Base-by-base conservation (phyloP, 1,284 basidiomycete species). In the Phlebopus sp. region DNA sequence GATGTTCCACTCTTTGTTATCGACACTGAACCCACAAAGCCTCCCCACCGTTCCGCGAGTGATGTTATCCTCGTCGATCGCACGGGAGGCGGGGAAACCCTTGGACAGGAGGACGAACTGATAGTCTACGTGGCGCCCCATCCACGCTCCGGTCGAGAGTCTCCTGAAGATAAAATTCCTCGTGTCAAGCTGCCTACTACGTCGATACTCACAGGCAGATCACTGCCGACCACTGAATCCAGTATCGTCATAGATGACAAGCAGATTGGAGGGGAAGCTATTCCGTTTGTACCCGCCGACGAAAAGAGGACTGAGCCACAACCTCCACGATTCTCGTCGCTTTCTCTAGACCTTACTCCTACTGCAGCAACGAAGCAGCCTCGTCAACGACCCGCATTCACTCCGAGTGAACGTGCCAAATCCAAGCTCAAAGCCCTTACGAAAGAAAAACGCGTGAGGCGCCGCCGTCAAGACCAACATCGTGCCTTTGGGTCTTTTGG, bases 61-160 rank as follows among this genome's bases (percentile, higher is more conserved):
- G 62, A 68, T 3, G 42, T 44, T 37, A 59, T 67, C 18, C 59
- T 66, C 29, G 40, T 63, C 34, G 56, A 66, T 39, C 49, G 56
- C 17, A 30, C 34, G 9, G 54, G 53, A 1, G 41, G 47, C n/a
- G 54, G 47, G 0, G 50, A 47, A 23, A 46, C 36, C 1, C 59
- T 66, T n/a, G 64, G 62, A 0, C 69, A 71, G 40, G 75, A 78
- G 4, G 80, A 81, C 25, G 80, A 82, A 49, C 55, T 71, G 1
- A 82, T 83, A 41, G 79, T 83, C 13, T 83, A 83, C 54, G 76
- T 75, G n/a, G 80, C 79, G 1, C 81, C 81, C 1, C 72, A 79
- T 55, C 79, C 78, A 9, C 70, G 73, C 10, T 59, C 56, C 5
- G 42, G 56, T 18, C 52, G 55, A 31, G 37, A 45, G 39, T 51